Conservation (phyloP, 1,284 basidiomycete species). For the Leccinum pachyderme region DNA sequence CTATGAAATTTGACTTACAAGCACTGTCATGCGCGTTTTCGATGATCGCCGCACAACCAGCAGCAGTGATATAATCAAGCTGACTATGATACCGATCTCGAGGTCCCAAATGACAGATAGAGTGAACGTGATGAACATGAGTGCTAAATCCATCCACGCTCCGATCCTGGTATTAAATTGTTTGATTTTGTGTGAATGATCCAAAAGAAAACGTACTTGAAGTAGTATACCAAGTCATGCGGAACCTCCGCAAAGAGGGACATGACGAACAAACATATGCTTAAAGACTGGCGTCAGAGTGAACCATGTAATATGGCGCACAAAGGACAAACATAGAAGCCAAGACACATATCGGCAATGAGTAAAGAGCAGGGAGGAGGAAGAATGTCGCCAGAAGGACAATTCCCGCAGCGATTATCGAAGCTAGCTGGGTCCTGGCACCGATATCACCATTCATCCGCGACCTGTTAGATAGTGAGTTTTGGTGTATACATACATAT, state of each 20-base stretch:
- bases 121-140: slow-evolving; percentile 84
- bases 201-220: slow-evolving; percentile 50
- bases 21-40: slow-evolving; percentile 68
- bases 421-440: slow-evolving; percentile 85
- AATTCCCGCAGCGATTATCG: slow-evolving; percentile 71
- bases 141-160: slow-evolving; percentile 82
- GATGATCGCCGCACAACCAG: slow-evolving; percentile 88
- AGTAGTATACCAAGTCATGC: slow-evolving; percentile 82
- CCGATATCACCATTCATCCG: slow-evolving; percentile 87
- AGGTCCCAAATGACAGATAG: slow-evolving; percentile 79
- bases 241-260: slow-evolving; percentile 84
- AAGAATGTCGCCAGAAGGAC: slow-evolving; percentile 86
- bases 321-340: slow-evolving; percentile 62
- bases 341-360: slow-evolving; percentile 79
- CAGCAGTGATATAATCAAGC: slow-evolving; percentile 81
- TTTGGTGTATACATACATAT: background rate
- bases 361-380: slow-evolving; percentile 76
- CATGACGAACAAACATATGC: slow-evolving; percentile 82
- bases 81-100: slow-evolving; percentile 83
- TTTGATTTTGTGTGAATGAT: background rate
- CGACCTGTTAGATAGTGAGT: slow-evolving; percentile 46
- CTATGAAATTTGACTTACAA: slow-evolving; percentile 36
- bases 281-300: slow-evolving; percentile 30
- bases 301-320: background rate
- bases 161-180: slow-evolving; percentile 54